Percentiles rank a stretch among this genome's conserved stretches.
Evolutionary conservation across 441 rosid species (phyloP).

Genomic region (Populus hybrid): DNA sequence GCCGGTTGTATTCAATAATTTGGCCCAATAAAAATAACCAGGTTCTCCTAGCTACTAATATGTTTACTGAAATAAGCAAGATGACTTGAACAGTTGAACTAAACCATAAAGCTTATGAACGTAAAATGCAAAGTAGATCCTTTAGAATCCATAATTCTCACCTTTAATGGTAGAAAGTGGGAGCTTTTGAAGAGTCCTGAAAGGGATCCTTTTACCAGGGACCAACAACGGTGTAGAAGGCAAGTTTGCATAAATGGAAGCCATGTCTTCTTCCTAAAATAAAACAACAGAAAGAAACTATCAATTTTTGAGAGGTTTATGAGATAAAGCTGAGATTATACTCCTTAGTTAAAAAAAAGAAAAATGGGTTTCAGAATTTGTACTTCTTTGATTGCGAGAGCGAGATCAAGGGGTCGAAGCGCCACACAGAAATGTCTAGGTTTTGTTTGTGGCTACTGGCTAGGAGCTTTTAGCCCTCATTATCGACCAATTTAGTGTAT

Average conservation of each 20-base stretch:
- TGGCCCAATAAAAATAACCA: neutral
- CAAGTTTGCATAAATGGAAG: constrained; percentile 43
- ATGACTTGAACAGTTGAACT: neutral
- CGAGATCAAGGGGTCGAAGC: neutral
- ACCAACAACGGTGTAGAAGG: constrained; percentile 40
- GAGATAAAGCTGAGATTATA: neutral
- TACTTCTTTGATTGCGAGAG: neutral
- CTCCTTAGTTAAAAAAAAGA: neutral
- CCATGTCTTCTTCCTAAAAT: constrained; percentile 38
- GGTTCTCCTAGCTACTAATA: neutral
- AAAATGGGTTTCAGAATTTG: neutral
- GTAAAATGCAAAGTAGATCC: neutral
- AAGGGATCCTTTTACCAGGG: constrained; percentile 38
- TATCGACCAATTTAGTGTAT: neutral
- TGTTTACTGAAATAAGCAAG: neutral
- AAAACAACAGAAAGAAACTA: constrained; percentile 2
- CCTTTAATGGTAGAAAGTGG: constrained; percentile 42
- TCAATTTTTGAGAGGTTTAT: neutral
- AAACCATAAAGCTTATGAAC: neutral
- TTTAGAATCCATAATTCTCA: constrained; percentile 11
- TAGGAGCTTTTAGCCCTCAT: neutral
- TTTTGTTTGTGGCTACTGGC: neutral
- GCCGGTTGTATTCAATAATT: neutral
- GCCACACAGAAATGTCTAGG: constrained; percentile 12
- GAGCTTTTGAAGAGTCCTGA: constrained; percentile 34